These are phyloP conservation scores for Beta corolliflora DNA, from an alignment of 179 eudicot species.

Conservation along the genomic window DNA sequence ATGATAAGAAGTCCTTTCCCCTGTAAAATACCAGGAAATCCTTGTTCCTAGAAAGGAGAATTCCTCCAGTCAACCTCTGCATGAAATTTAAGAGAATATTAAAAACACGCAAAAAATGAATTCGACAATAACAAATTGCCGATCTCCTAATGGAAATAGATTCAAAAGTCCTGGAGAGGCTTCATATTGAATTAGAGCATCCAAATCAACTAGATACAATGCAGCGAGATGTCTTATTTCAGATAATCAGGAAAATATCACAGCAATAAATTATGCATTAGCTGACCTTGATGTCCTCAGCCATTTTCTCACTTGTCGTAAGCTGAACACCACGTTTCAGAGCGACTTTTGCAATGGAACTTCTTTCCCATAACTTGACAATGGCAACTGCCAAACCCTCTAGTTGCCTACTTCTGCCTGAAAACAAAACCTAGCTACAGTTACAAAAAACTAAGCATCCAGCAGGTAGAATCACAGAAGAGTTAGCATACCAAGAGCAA, in stretches of 20 bases:
- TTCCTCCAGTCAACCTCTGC: conserved; percentile 91
- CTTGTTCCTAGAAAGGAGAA: conserved; percentile 89
- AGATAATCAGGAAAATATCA: background rate
- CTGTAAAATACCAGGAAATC: conserved; percentile 91
- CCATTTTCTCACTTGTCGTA: conserved; percentile 97
- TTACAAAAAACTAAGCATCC: background rate
- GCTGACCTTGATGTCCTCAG: conserved; percentile 87
- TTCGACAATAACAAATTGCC: conserved; percentile 2
- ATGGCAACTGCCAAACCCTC: conserved; percentile 90
- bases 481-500: conserved; percentile 71
- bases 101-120: conserved; percentile 6
- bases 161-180: background rate
- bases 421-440: conserved; percentile 20
- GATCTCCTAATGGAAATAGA: background rate
- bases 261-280: conserved; percentile 2
- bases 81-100: background rate
- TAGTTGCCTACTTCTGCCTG: conserved; percentile 97
- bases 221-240: background rate
- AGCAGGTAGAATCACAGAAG: background rate
- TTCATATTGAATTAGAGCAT: too few species aligned
- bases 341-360: conserved; percentile 88
- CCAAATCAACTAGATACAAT: too few species aligned
- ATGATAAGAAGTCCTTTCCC: conserved; percentile 82
- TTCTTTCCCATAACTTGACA: conserved; percentile 87
- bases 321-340: conserved; percentile 94